Percentiles rank a stretch among this genome's conserved stretches.
Conservation (phyloP, 2,329 filamentous ascomycete genomes). For the Aspergillus carbonarius region DNA sequence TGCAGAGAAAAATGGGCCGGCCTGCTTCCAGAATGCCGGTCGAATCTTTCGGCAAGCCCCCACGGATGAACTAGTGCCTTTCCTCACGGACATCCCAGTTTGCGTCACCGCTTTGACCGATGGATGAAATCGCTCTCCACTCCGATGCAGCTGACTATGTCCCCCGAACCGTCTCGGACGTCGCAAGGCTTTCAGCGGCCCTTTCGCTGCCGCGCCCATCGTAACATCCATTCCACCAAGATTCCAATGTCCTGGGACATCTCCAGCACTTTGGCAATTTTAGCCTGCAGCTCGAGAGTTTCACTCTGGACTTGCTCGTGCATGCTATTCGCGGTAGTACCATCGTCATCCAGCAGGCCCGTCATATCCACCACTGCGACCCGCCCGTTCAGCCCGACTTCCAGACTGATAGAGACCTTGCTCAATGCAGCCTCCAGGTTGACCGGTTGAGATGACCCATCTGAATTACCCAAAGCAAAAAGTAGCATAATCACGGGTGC, state of each 20-base stretch:
- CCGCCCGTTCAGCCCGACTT: conserved; percentile 43
- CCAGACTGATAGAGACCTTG: conserved; percentile 37
- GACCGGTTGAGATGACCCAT: conserved; percentile 5
- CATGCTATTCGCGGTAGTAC: conserved; percentile 11
- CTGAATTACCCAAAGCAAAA: conserved; percentile 28
- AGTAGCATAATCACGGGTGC: conserved; percentile 39
- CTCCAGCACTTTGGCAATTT: conserved; percentile 42
- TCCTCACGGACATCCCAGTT: background rate
- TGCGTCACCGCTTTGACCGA: conserved; percentile 1
- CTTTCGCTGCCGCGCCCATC: conserved; percentile 34
- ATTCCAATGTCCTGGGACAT: conserved; percentile 46
- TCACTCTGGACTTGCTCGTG: conserved; percentile 21
- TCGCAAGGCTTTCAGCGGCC: conserved; percentile 11
- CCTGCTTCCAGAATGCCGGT: conserved; percentile 1
- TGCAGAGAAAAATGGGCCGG: background rate
- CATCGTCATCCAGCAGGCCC: conserved; percentile 31
- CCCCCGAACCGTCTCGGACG: background rate
- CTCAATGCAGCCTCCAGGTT: conserved; percentile 13
- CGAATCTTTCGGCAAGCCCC: background rate
- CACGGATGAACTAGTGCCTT: background rate
- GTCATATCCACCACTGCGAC: conserved; percentile 39
- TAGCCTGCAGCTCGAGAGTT: conserved; percentile 29
- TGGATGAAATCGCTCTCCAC: conserved; percentile 10
- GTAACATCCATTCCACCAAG: conserved; percentile 45
- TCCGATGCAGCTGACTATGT: conserved; percentile 6